Percentiles rank a stretch among this genome's conserved stretches.
These are phyloP conservation scores for Paraleonurus japonicus DNA, from an alignment of 257 asterid species.

Conservation along the genomic window DNA sequence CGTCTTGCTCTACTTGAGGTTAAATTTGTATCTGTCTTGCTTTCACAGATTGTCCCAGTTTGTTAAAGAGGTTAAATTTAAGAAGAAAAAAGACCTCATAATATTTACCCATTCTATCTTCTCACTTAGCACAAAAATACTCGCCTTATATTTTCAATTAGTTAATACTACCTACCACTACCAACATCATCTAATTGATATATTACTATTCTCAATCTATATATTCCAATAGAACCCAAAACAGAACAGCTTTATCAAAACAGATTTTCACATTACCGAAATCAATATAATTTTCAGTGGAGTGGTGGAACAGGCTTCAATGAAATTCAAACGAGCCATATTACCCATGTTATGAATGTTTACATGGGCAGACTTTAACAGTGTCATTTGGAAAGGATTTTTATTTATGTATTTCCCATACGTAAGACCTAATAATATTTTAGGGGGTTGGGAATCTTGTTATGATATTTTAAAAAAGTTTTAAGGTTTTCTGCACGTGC, in stretches of 20 bases:
- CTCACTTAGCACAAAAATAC: not conserved
- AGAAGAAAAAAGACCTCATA: not conserved
- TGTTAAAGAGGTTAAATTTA: not conserved
- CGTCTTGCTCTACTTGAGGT: too few relatives aligned
- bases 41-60: not conserved
- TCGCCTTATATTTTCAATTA: not conserved
- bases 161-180: not conserved
- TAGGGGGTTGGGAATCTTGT: not conserved
- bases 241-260: not conserved
- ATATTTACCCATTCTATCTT: not conserved
- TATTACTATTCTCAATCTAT: too few relatives aligned
- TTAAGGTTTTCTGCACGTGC: not conserved
- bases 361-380: not conserved
- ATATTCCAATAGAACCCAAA: not conserved
- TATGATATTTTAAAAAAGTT: not conserved
- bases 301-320: not conserved
- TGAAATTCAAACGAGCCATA: not conserved
- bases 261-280: not conserved
- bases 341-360: not conserved
- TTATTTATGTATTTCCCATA: not conserved
- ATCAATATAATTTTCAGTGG: not conserved
- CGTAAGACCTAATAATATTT: not conserved
- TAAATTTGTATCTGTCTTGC: too few relatives aligned
- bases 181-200: not conserved
- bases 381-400: not conserved